Base-by-base conservation (phyloP, 2,329 filamentous ascomycete species). In the Hysterium pulicare region DNA sequence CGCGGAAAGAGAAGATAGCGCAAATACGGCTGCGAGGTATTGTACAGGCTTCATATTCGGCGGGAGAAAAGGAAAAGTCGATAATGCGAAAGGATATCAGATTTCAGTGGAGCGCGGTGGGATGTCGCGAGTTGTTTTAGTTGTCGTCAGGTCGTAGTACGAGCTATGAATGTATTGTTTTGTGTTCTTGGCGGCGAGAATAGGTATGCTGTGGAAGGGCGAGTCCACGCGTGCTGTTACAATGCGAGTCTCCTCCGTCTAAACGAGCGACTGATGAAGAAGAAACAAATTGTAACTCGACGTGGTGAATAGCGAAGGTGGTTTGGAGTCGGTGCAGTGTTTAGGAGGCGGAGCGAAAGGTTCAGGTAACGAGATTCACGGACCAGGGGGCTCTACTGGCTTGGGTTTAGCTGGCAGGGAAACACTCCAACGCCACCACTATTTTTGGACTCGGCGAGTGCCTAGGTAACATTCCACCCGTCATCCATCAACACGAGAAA, bases 181-280 rank as follows among this genome's bases (percentile, higher is more conserved):
- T 7, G 24, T 28, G 24, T 28, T 28, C n/a, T n/a, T n/a, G n/a
- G n/a, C n/a, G n/a, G n/a, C 37, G 37, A 47, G 46, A 44, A 46
- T 45, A 42, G 46, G 45, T 43, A 21, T 38, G 20, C 26, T 21
- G 41, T 33, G 33, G 26, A 48, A 49, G 42, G 53, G 46, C 40
- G 7, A 26, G 13, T 28, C 16, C 21, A 39, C 24, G 37, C 37
- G 37, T 31, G 24, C 13, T 13, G 24, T n/a, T 28, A 15, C 23
- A 31, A 37, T 13, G 17, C 32, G n/a, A 33, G 10, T 24, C 44
- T 47, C 39, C 41, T 47, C 34, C 41, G 41, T 37, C 41, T 37
- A 59, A 66, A 61, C 60, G 62, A 66, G 59, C 49, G 62, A 64
- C 62, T 63, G 59, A 58, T 54, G 51, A 58, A 60, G 54, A 41